Conservation (phyloP, 2,329 filamentous ascomycete species). For the Daldinia sp. region DNA sequence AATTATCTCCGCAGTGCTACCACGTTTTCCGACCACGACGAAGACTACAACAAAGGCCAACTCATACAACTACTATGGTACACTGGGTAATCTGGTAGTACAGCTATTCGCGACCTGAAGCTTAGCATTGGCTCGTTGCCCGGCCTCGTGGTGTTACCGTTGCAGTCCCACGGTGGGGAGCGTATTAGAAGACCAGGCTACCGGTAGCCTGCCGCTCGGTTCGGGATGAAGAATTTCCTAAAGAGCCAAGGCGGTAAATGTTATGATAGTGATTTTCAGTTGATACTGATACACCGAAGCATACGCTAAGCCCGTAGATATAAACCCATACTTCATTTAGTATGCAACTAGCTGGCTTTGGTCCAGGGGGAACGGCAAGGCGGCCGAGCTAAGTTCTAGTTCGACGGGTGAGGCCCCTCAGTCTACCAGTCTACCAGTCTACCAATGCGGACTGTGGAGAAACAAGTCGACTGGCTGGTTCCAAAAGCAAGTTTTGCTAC, state of each 20-base stretch:
- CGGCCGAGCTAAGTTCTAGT: slow-evolving; percentile 13
- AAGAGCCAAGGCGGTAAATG: slow-evolving; percentile 20
- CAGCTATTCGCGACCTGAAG: slow-evolving; percentile 20
- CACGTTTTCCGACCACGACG: slow-evolving; percentile 24
- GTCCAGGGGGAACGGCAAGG: slow-evolving; percentile 18
- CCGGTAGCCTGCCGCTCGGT: slow-evolving; percentile 31
- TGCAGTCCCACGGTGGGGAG: slow-evolving; percentile 17
- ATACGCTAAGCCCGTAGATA: background rate
- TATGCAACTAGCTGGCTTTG: slow-evolving; percentile 27
- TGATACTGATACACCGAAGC: slow-evolving; percentile 3
- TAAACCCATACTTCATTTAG: slow-evolving; percentile 21
- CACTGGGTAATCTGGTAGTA: slow-evolving; percentile 28
- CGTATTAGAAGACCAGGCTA: slow-evolving; percentile 14
- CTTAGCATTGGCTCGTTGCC: slow-evolving; percentile 25
- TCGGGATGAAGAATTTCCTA: slow-evolving; percentile 4
- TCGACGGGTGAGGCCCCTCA: slow-evolving; percentile 15
- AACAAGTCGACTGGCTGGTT: slow-evolving; percentile 24
- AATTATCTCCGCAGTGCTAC: slow-evolving; percentile 33
- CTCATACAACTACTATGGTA: slow-evolving; percentile 27
- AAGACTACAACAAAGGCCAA: slow-evolving; percentile 11
- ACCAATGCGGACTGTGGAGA: slow-evolving; percentile 27
- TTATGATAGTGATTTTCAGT: slow-evolving; percentile 3
- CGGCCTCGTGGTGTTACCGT: slow-evolving; percentile 28
- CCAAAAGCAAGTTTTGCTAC: slow-evolving; percentile 40
- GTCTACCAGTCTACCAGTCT: background rate